phyloP scores from a whole-genome alignment of 331 rosid species.

The Prunus yedoensis region DNA sequence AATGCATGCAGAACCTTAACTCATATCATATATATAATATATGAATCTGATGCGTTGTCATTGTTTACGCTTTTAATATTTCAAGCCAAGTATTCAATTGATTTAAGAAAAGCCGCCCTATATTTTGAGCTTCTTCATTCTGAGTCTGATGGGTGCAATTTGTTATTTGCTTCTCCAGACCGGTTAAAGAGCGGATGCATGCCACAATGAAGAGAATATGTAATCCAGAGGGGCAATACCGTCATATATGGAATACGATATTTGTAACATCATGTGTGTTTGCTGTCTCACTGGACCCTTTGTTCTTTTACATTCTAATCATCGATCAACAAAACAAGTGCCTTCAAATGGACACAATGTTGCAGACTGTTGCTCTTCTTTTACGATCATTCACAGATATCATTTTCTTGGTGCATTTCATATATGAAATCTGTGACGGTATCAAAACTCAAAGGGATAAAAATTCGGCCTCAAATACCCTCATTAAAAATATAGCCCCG shows the following conservation, averaged over 20 bases:
- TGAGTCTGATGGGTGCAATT: not conserved
- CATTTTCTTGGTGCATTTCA: not conserved
- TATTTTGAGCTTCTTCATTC: not conserved
- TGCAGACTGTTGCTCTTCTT: not conserved
- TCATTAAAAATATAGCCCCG: too few relatives aligned
- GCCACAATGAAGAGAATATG: not conserved
- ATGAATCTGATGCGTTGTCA: too few relatives aligned
- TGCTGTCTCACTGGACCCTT: slow-evolving; percentile 14
- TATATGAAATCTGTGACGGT: not conserved
- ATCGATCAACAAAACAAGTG: slow-evolving; percentile 4
- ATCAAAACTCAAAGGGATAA: not conserved
- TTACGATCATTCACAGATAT: slow-evolving; percentile 9
- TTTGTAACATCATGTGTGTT: slow-evolving; percentile 10
- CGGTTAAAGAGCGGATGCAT: not conserved
- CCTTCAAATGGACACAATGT: not conserved
- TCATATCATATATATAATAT: too few relatives aligned
- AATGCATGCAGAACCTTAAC: not conserved
- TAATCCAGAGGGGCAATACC: not conserved
- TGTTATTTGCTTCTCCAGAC: not conserved
- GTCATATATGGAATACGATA: not conserved
- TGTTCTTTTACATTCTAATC: slow-evolving; percentile 26
- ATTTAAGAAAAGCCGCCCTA: too few relatives aligned
- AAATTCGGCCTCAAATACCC: not conserved
- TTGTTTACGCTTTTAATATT: too few relatives aligned
- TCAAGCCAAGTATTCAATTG: too few relatives aligned